phyloP scores from a whole-genome alignment of 148 eudicot genomes.

The Pouteria glomerata region DNA sequence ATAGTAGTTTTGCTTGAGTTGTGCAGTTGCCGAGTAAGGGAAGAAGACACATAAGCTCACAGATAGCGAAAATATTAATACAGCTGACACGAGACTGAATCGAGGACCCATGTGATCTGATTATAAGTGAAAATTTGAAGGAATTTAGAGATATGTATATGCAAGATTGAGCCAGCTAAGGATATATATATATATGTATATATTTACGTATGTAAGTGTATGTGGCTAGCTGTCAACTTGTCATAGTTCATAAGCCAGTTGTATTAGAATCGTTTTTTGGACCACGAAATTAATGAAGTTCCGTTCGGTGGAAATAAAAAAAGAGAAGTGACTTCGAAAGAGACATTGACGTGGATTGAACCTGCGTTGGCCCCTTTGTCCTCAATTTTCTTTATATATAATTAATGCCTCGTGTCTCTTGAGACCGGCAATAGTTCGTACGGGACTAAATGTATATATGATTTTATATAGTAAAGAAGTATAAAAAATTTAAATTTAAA shows the following conservation, averaged over 20 bases:
- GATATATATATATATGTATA: too few species aligned
- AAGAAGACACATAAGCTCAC: slow-evolving; percentile 16
- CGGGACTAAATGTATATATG: too few species aligned
- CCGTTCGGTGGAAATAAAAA: not conserved
- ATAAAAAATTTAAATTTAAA: too few species aligned
- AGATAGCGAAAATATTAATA: slow-evolving; percentile 14
- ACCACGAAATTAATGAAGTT: too few species aligned
- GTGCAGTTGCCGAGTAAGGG: slow-evolving; percentile 29
- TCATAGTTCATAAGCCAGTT: too few species aligned
- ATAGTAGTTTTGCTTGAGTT: slow-evolving; percentile 49
- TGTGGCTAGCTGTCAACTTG: not conserved
- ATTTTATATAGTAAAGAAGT: too few species aligned
- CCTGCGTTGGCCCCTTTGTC: not conserved
- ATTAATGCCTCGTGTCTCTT: too few species aligned
- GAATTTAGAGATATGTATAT: not conserved
- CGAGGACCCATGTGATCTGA: not conserved
- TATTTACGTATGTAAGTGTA: not conserved
- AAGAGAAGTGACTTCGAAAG: not conserved
- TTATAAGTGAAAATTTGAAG: not conserved
- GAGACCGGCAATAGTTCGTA: too few species aligned
- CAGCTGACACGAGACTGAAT: slow-evolving; percentile 3
- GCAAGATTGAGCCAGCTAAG: not conserved
- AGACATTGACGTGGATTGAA: not conserved
- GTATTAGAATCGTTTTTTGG: not conserved
- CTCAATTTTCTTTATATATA: too few species aligned